Evolutionary conservation across 2,329 filamentous ascomycete species (phyloP).

Genomic region (Blastomyces silverae): DNA sequence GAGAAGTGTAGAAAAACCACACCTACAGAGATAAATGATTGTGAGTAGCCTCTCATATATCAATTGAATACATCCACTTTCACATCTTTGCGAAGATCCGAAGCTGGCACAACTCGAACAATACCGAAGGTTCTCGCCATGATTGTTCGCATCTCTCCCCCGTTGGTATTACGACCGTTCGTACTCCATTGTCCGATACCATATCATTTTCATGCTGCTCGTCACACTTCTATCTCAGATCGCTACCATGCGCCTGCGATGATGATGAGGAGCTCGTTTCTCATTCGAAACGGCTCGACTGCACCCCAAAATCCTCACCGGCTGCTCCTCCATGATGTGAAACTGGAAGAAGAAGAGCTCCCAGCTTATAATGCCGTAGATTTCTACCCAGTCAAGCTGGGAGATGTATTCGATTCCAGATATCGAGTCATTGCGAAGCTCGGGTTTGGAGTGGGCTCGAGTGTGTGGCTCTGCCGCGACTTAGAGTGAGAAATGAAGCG

Average conservation of each 20-base stretch:
- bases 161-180: neutral
- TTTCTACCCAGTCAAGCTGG: constrained; percentile 12
- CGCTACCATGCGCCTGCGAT: neutral
- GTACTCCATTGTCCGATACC: neutral
- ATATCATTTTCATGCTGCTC: neutral
- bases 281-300: neutral
- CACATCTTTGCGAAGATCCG: too few species aligned
- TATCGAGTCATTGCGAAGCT: constrained; percentile 22
- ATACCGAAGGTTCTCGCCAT: neutral
- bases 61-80: too few species aligned
- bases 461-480: constrained; percentile 20
- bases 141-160: neutral
- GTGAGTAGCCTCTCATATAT: too few species aligned
- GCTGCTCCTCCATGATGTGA: neutral
- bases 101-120: neutral
- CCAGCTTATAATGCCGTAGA: constrained; percentile 8
- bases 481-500: constrained; percentile 10
- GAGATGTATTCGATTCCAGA: constrained; percentile 7
- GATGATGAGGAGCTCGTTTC: neutral
- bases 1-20: too few species aligned
- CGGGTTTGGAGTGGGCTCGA: constrained; percentile 20
- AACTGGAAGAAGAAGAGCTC: constrained; percentile 11
- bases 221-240: neutral
- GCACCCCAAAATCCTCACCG: neutral
- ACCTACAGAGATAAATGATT: too few species aligned